These are phyloP conservation scores for Phlegmacium glaucopus DNA, from an alignment of 768 basidiomycete species.

Conservation along the genomic window DNA sequence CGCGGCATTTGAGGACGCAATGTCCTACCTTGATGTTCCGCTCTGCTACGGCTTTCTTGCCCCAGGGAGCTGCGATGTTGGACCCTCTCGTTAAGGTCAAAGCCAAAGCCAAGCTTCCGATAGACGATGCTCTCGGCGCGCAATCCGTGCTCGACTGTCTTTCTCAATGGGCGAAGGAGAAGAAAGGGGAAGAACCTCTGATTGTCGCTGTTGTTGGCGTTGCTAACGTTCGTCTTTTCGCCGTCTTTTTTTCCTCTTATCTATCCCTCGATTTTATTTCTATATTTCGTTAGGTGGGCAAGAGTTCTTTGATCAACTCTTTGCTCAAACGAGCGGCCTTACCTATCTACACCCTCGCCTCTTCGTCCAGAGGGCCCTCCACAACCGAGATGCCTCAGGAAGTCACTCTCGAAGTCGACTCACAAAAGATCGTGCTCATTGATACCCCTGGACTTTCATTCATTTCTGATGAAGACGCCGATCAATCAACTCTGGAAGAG, in stretches of 20 bases:
- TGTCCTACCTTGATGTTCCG: conserved; percentile 72
- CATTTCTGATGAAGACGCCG: conserved; percentile 35
- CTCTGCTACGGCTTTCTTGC: conserved; percentile 65
- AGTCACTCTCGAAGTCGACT: conserved; percentile 45
- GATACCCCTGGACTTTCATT: conserved; percentile 88
- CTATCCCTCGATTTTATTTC: not conserved
- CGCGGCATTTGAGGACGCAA: conserved; percentile 51
- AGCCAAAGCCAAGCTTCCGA: conserved; percentile 33
- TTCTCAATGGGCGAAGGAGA: conserved; percentile 41
- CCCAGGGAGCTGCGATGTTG: conserved; percentile 23
- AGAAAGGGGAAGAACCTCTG: conserved; percentile 47
- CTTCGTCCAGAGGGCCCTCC: conserved; percentile 56
- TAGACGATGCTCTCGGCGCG: conserved; percentile 60
- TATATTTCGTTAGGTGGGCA: conserved; percentile 55
- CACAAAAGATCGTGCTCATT: conserved; percentile 58
- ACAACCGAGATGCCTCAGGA: conserved; percentile 72
- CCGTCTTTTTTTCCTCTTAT: not conserved
- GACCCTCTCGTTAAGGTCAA: conserved; percentile 30
- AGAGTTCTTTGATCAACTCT: conserved; percentile 84
- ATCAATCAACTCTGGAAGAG: conserved; percentile 26
- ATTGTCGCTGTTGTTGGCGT: conserved; percentile 80
- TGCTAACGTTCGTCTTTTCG: conserved; percentile 58
- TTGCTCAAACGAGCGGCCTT: conserved; percentile 50
- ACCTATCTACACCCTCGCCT: conserved; percentile 55
- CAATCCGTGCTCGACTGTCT: conserved; percentile 51